phyloP scores from a whole-genome alignment of 176 grass and related monocot genomes.

The Pontederia crassipes region DNA sequence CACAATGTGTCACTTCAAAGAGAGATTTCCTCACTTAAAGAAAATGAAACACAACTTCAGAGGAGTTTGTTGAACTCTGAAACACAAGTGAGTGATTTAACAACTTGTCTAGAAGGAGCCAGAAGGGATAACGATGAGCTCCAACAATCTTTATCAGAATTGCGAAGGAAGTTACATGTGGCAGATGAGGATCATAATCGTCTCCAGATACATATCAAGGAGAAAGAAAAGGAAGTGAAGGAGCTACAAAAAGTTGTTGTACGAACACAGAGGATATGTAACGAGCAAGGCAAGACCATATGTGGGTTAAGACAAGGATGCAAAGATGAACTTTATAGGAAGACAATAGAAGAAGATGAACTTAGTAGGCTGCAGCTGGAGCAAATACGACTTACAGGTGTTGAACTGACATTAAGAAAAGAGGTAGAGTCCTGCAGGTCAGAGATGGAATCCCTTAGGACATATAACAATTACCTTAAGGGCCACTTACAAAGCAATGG shows the following conservation, averaged over 20 bases:
- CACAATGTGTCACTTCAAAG: conserved; percentile 91
- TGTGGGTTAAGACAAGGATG: conserved; percentile 48
- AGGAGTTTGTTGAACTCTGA: conserved; percentile 33
- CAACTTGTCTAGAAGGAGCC: conserved; percentile 27
- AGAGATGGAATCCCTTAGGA: conserved; percentile 67
- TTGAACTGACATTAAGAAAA: conserved; percentile 69
- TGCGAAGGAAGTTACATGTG: conserved; percentile 40
- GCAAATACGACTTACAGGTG: conserved; percentile 56
- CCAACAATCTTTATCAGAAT: conserved; percentile 33
- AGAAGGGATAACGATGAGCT: conserved; percentile 31
- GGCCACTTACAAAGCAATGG: conserved; percentile 36
- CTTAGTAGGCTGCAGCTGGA: conserved; percentile 47
- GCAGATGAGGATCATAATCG: conserved; percentile 42
- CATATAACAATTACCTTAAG: conserved; percentile 62
- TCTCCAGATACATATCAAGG: conserved; percentile 45
- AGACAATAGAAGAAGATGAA: conserved; percentile 24
- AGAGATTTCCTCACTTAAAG: conserved; percentile 56
- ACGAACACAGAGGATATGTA: conserved; percentile 55
- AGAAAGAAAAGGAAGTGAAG: conserved; percentile 62
- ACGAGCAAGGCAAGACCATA: conserved; percentile 75
- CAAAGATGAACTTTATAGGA: conserved; percentile 34
- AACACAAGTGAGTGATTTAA: conserved; percentile 32
- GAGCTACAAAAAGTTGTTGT: conserved; percentile 53
- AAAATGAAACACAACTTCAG: conserved; percentile 21
- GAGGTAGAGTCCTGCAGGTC: conserved; percentile 46